Evolutionary conservation across 164 flowering plant species (phyloP), one percentile per base, ranked within the genome.

Genomic region (Magnolia officinalis): DNA sequence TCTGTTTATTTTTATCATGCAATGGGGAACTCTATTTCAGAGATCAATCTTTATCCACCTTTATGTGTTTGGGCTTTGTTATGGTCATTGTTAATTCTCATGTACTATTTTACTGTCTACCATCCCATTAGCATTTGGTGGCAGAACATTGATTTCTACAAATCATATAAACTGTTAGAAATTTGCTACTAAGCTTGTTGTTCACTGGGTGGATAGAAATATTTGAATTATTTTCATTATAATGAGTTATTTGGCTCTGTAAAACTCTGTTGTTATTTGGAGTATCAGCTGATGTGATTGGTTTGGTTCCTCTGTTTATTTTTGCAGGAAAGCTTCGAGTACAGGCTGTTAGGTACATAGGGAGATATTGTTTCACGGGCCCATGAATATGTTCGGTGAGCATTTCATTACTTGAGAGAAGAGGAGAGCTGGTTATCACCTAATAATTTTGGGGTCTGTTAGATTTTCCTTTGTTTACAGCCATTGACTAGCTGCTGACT

Each of bases 281-380:
- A 23, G 24, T 23, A 23, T 23, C 24, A 23, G 24, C 24, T 24
- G 26, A 24, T 1, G 1, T 24, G 26, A 24, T 24, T 24, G 26
- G 26, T 24, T 24, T 24, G 26, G 26, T 24, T 24, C 26, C 26
- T 24, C 26, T 23, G 24, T 23, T 1, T 23, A 23, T 23, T 23
- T 23, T 67, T 82, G 52, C 90, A 96, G 99, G 99, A 92, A 75
- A 94, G 98, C 79, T 82, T 96, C 23, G 90, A 90, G 80, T 96
- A 88, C 84, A 87, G 99, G 80, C 79, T 96, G 72, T 70, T 90
- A 80, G 99, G 99, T 74, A 91, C 99, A 49, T 92, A 88, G 68
- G 99, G 98, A 74, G 99, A 96, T 83, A 94, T 94, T 80, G 98
- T 97, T 70, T 96, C 98, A 20, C 94, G 99, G 99, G 99, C 98